Evolutionary conservation across 2,329 filamentous ascomycete genomes (phyloP).

Genomic region (Penicillium hesseltinei): DNA sequence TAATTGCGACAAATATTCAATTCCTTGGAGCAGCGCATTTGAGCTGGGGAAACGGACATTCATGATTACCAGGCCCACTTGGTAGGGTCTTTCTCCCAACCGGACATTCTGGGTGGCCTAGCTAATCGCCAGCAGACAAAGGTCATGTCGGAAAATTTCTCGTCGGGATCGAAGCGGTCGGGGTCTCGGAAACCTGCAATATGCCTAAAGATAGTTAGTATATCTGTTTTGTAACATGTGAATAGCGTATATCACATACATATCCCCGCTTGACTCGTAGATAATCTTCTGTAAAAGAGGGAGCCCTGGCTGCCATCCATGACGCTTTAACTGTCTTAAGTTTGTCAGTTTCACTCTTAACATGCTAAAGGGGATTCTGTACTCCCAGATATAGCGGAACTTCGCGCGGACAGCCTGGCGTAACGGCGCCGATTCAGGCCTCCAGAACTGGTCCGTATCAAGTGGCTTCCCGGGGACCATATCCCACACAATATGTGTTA

Average conservation of each 20-base stretch:
- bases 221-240: background rate
- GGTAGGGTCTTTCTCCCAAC: background rate
- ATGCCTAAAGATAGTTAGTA: background rate
- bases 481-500: background rate
- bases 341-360: background rate
- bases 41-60: no score
- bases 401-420: background rate
- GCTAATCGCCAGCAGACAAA: background rate
- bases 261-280: background rate
- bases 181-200: constrained; percentile 1
- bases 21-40: no score
- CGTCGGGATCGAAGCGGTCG: background rate
- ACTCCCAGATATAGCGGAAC: background rate
- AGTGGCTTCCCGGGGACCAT: background rate
- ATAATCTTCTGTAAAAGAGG: background rate
- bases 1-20: no score
- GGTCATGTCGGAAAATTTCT: background rate
- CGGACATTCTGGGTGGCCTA: background rate
- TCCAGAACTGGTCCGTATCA: background rate
- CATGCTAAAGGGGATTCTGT: background rate
- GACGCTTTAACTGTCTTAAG: background rate
- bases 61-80: no score
- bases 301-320: background rate
- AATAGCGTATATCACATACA: background rate
- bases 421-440: background rate